These are phyloP conservation scores for Pythium aphanidermatum DNA, from an alignment of 352 stramenopile genomes.

Conservation along the genomic window DNA sequence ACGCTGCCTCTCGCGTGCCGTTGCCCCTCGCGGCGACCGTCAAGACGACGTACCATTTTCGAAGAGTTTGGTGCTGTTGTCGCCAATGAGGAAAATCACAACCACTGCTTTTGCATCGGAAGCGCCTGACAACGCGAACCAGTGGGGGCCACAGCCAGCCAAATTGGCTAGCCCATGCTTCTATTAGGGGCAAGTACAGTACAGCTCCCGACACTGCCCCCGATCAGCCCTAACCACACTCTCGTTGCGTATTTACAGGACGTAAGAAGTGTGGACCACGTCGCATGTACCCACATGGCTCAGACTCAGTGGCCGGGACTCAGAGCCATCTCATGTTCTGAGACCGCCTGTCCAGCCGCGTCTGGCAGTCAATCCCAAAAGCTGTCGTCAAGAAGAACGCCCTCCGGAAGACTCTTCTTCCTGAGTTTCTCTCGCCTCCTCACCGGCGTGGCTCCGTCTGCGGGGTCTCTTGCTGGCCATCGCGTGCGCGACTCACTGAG, in stretches of 20 bases:
- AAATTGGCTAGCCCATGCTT: not conserved
- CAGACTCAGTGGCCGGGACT: too few relatives aligned
- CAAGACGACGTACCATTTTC: slow-evolving; percentile 24
- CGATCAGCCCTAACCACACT: slow-evolving; percentile 1
- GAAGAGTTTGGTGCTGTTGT: slow-evolving; percentile 26
- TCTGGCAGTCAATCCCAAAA: too few relatives aligned
- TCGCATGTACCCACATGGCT: not conserved
- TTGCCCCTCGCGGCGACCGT: not conserved
- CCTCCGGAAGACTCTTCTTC: too few relatives aligned
- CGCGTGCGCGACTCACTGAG: too few relatives aligned
- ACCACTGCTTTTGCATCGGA: slow-evolving; percentile 11
- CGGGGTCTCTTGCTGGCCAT: too few relatives aligned
- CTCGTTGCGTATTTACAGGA: slow-evolving; percentile 2
- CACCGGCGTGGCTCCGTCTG: too few relatives aligned
- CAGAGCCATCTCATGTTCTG: slow-evolving; percentile 6
- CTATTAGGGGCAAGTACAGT: slow-evolving; percentile 1
- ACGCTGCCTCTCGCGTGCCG: too few relatives aligned
- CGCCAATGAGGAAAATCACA: slow-evolving; percentile 26
- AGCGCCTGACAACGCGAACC: slow-evolving; percentile 7
- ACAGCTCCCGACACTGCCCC: too few relatives aligned
- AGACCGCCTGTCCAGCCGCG: too few relatives aligned
- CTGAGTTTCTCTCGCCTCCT: too few relatives aligned
- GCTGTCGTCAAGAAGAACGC: too few relatives aligned
- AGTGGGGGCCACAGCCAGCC: slow-evolving; percentile 9
- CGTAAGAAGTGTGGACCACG: slow-evolving; percentile 13